A percentile compares a stretch with the other conserved stretches of the same genome.
Evolutionary conservation across 176 grass and related monocot species (phyloP).

Genomic region (Zizania latifolia): DNA sequence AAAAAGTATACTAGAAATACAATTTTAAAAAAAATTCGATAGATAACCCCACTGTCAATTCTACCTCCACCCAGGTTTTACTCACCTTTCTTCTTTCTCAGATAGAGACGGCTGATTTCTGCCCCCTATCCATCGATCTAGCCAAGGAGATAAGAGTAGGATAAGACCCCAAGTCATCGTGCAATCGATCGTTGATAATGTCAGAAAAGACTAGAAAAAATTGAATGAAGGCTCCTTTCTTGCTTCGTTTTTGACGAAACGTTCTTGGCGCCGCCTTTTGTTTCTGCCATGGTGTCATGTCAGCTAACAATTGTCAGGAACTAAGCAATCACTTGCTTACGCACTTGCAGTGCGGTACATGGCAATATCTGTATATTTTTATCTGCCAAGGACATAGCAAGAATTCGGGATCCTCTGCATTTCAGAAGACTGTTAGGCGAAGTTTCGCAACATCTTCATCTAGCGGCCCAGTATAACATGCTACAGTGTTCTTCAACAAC

Average conservation of each 20-base stretch:
- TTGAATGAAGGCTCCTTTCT: neutral
- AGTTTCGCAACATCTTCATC: no score
- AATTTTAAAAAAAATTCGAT: no score
- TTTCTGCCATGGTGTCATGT: constrained; percentile 2
- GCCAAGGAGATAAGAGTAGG: constrained; percentile 26
- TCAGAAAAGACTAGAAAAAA: neutral
- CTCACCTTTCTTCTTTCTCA: no score
- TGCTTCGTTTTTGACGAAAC: constrained; percentile 18
- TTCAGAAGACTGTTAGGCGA: no score
- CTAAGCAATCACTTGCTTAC: constrained; percentile 10
- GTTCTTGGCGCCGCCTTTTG: neutral
- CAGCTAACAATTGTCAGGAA: neutral
- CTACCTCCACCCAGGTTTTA: neutral
- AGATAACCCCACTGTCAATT: neutral
- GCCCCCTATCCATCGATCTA: neutral
- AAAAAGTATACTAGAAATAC: no score
- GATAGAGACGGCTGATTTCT: neutral
- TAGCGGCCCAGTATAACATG: no score
- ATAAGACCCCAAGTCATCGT: neutral
- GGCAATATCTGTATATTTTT: no score
- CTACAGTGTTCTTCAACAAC: no score
- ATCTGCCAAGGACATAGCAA: no score
- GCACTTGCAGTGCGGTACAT: no score
- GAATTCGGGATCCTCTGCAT: no score
- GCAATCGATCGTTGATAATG: neutral